Evolutionary conservation across 2,329 filamentous ascomycete genomes (phyloP).

Genomic region (Triangularia verruculosa): DNA sequence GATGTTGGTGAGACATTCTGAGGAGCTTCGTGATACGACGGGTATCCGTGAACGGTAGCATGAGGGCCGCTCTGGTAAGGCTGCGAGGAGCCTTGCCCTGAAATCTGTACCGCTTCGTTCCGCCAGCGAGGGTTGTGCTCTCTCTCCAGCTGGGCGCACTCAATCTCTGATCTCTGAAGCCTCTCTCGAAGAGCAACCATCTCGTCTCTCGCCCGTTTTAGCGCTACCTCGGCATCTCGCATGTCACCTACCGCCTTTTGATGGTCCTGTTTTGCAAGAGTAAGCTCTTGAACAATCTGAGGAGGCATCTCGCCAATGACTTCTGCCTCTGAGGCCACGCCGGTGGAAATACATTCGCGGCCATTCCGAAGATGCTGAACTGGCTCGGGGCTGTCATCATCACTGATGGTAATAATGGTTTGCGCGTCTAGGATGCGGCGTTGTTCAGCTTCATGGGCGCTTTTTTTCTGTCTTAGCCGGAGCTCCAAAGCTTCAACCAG

Average conservation of each 20-base stretch:
- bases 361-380: background rate
- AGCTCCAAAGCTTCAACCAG: background rate
- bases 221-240: background rate
- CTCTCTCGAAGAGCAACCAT: background rate
- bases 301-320: background rate
- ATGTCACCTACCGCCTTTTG: background rate
- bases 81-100: background rate
- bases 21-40: background rate
- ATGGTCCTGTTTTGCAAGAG: background rate
- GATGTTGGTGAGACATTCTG: background rate
- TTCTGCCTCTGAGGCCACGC: background rate
- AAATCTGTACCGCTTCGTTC: background rate
- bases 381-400: background rate
- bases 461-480: background rate
- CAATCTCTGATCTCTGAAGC: background rate
- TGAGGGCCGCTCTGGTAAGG: background rate
- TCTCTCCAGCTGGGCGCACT: background rate
- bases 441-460: background rate
- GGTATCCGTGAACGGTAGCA: background rate
- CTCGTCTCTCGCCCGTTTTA: background rate
- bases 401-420: background rate
- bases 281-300: background rate
- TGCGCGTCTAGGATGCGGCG: background rate
- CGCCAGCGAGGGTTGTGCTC: background rate
- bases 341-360: background rate